A percentile compares a stretch with the other conserved stretches of the same genome.
Conservation (phyloP, 2,329 filamentous ascomycete genomes). For the Beauveria pseudobassiana region DNA sequence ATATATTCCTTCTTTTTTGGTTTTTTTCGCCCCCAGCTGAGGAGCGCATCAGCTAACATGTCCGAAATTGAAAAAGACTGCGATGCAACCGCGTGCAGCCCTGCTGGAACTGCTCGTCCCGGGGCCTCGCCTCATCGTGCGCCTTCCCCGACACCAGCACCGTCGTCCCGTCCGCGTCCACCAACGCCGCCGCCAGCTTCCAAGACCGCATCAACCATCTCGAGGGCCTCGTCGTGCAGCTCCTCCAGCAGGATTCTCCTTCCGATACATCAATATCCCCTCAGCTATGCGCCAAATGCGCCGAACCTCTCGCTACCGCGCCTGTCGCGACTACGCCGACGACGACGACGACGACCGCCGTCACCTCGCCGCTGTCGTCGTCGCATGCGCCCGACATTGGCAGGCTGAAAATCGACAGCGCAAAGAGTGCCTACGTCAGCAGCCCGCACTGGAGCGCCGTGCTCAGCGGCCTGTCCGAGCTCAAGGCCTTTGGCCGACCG, state of each 20-base stretch:
- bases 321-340: neutral
- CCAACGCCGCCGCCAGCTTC: constrained; percentile 6
- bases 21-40: neutral
- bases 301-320: neutral
- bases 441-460: constrained; percentile 9
- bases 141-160: constrained; percentile 24
- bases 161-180: constrained; percentile 4
- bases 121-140: constrained; percentile 20
- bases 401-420: neutral
- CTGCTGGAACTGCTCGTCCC: constrained; percentile 23
- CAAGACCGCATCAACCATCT: constrained; percentile 22
- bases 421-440: constrained; percentile 6
- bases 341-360: neutral
- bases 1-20: neutral
- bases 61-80: constrained; percentile 15
- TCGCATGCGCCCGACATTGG: constrained; percentile 1
- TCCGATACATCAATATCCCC: neutral
- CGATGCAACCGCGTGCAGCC: constrained; percentile 26
- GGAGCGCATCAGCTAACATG: neutral
- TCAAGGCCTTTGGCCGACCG: neutral
- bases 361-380: neutral
- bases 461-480: neutral
- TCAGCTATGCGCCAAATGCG: neutral
- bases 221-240: constrained; percentile 19
- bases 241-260: neutral